Percentiles rank a stretch among this genome's conserved stretches.
Conservation (phyloP, 1,139 yeast species). For the Candida mesenterica region DNA sequence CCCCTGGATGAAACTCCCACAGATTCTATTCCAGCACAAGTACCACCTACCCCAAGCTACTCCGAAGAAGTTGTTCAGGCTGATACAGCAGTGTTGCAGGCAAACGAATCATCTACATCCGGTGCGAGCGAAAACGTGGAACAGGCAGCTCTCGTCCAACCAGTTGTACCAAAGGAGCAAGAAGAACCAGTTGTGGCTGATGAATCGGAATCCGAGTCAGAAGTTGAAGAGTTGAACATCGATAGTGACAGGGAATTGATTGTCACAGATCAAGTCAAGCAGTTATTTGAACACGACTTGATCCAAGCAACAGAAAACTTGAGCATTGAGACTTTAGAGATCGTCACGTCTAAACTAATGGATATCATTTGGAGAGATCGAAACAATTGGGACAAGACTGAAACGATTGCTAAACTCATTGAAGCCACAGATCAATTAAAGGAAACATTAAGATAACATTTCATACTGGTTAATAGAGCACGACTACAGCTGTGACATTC, state of each 20-base stretch:
- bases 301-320: conserved; percentile 44
- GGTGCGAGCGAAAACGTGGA: too few relatives aligned
- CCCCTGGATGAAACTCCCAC: too few relatives aligned
- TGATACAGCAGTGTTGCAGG: too few relatives aligned
- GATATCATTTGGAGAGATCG: conserved; percentile 76
- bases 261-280: conserved; percentile 22
- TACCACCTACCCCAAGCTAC: too few relatives aligned
- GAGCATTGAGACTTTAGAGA: conserved; percentile 73
- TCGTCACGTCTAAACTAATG: conserved; percentile 66
- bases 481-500: too few relatives aligned
- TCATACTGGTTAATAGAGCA: too few relatives aligned
- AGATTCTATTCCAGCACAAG: too few relatives aligned
- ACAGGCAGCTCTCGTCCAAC: too few relatives aligned
- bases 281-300: conserved; percentile 29
- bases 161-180: too few relatives aligned
- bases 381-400: conserved; percentile 61
- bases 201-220: conserved; percentile 19
- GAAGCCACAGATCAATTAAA: conserved; percentile 14
- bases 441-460: background rate
- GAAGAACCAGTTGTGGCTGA: too few relatives aligned
- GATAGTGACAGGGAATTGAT: conserved; percentile 20
- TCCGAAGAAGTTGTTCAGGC: too few relatives aligned
- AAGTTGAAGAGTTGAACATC: conserved; percentile 21
- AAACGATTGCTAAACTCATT: conserved; percentile 29
- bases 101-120: too few relatives aligned